These are phyloP conservation scores for Novymonas esmeraldas DNA, from an alignment of 208 protist species.

Conservation along the genomic window DNA sequence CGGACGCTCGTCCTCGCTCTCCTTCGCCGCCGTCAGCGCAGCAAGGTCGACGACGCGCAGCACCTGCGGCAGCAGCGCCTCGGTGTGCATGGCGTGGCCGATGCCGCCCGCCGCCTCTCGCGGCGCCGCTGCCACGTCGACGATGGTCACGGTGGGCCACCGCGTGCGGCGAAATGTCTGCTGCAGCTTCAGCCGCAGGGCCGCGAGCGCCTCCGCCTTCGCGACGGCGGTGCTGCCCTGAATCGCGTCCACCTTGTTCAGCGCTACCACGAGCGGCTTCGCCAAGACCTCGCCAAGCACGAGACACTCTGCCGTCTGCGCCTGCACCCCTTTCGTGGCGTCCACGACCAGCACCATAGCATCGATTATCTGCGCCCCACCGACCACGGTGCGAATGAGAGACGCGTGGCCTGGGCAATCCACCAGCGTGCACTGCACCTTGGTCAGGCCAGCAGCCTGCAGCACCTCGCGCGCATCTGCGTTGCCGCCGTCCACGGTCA, in stretches of 20 bases:
- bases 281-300: constrained; percentile 81
- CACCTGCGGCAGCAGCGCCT: constrained; percentile 43
- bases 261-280: constrained; percentile 91
- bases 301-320: constrained; percentile 97
- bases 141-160: constrained; percentile 68
- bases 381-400: constrained; percentile 98
- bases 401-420: constrained; percentile 99
- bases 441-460: constrained; percentile 16
- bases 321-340: constrained; percentile 97
- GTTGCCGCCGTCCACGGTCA: constrained; percentile 24
- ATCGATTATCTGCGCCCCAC: constrained; percentile 98
- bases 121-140: constrained; percentile 73
- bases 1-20: constrained; percentile 11
- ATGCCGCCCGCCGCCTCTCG: constrained; percentile 12
- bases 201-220: constrained; percentile 40
- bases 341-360: constrained; percentile 98
- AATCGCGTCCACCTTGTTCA: constrained; percentile 97
- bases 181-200: constrained; percentile 50
- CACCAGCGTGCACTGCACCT: constrained; percentile 94
- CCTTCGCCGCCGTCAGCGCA: constrained; percentile 22
- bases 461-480: constrained; percentile 17
- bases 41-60: constrained; percentile 36
- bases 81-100: constrained; percentile 32
- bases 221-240: constrained; percentile 33
- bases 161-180: constrained; percentile 75